phyloP scores from a whole-genome alignment of 371 early-diverging fungal genomes.

The Chytridium lagenaria region DNA sequence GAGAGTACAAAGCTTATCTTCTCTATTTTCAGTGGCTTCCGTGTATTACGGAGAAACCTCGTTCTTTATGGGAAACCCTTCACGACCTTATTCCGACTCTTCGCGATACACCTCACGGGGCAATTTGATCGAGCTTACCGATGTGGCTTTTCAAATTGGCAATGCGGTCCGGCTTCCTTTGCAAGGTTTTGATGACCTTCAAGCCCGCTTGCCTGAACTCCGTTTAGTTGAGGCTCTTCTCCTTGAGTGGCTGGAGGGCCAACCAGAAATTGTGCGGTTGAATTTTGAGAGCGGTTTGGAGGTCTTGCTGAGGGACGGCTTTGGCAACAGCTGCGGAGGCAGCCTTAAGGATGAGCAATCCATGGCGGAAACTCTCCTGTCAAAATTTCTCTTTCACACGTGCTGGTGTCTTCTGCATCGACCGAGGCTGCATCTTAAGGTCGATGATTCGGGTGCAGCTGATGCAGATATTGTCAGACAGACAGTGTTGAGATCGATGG shows the following conservation, averaged over 20 bases:
- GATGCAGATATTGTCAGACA: background rate
- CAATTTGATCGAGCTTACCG: background rate
- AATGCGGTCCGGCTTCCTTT: background rate
- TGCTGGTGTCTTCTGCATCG: constrained; percentile 6
- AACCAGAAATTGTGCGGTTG: background rate
- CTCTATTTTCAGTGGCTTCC: background rate
- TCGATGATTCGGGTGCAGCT: background rate
- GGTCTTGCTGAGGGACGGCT: background rate
- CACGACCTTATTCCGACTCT: background rate
- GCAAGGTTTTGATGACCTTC: background rate
- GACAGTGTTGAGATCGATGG: background rate
- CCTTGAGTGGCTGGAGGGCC: constrained; percentile 1
- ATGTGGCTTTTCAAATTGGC: background rate
- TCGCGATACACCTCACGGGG: background rate
- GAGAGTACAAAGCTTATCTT: background rate
- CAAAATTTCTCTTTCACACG: constrained; percentile 2
- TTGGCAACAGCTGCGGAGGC: background rate
- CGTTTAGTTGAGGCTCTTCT: background rate
- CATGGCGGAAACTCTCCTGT: background rate
- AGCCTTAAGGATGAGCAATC: background rate
- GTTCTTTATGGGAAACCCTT: background rate
- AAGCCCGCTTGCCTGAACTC: background rate
- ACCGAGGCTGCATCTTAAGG: background rate
- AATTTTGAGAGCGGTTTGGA: background rate
- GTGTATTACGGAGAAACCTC: constrained; percentile 6